Evolutionary conservation across 768 basidiomycete genomes (phyloP).

Genomic region (Leccinellum luteum): DNA sequence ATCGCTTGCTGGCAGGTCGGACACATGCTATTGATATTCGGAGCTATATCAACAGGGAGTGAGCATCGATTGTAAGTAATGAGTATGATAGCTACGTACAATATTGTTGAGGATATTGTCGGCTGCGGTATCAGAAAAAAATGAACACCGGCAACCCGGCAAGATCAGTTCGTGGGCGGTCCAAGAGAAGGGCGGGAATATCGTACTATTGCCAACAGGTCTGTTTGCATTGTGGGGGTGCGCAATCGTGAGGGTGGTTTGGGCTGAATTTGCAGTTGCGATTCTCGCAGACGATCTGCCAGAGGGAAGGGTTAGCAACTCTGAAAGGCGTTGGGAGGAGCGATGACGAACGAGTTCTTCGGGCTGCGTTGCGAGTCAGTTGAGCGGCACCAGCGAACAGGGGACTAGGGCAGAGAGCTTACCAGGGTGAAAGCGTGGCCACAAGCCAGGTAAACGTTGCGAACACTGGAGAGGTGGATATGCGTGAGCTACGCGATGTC

Average conservation of each 20-base stretch:
- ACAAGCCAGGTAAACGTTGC: constrained; percentile 47
- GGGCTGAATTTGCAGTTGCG: constrained; percentile 54
- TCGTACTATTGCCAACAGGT: constrained; percentile 50
- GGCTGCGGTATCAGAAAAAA: constrained; percentile 27
- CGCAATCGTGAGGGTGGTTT: constrained; percentile 44
- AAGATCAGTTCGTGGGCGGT: neutral
- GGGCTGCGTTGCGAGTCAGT: constrained; percentile 28
- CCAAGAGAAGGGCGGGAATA: neutral
- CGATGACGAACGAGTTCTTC: constrained; percentile 34
- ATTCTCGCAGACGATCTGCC: constrained; percentile 47
- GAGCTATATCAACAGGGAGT: constrained; percentile 30
- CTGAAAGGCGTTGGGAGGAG: neutral
- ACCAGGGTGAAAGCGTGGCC: constrained; percentile 47
- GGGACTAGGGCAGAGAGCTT: constrained; percentile 10
- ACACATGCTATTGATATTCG: constrained; percentile 40
- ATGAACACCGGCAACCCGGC: neutral
- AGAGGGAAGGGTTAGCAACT: constrained; percentile 6
- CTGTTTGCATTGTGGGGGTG: constrained; percentile 40
- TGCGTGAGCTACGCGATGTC: constrained; percentile 1
- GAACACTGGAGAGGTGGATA: constrained; percentile 33
- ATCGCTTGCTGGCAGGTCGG: constrained; percentile 37
- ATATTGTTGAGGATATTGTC: constrained; percentile 45
- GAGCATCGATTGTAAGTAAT: neutral
- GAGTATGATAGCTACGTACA: constrained; percentile 28
- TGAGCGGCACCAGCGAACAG: neutral